phyloP scores from a whole-genome alignment of 2,329 filamentous ascomycete species.

The Fusarium tricinctum region DNA sequence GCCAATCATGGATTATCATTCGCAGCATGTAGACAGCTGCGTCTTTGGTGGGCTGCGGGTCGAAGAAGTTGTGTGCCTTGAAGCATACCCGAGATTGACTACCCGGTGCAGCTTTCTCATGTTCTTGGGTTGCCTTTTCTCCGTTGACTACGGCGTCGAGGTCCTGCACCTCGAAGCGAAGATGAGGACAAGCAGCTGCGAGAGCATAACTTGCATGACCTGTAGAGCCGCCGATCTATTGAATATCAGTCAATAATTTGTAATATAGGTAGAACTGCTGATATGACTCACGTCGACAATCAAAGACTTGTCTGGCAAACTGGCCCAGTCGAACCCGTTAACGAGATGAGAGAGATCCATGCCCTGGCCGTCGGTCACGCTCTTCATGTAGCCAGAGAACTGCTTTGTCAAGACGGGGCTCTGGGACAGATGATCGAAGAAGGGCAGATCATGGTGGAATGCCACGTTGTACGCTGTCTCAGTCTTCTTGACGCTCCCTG shows the following conservation, averaged over 20 bases:
- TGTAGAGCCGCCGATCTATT: conserved; percentile 11
- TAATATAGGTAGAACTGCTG: fast-evolving
- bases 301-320: background rate
- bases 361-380: conserved; percentile 1
- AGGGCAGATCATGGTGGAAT: conserved; percentile 5
- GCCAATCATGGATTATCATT: conserved; percentile 19
- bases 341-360: conserved; percentile 11
- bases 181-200: background rate
- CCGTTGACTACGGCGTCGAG: conserved; percentile 2
- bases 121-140: background rate
- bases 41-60: background rate
- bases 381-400: conserved; percentile 18
- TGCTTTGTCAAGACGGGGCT: conserved; percentile 3
- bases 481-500: conserved; percentile 2
- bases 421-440: conserved; percentile 16
- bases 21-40: conserved; percentile 3
- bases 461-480: conserved; percentile 19
- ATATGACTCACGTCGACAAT: conserved; percentile 8
- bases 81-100: background rate
- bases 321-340: conserved; percentile 6
- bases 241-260: background rate
- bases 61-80: conserved; percentile 1
- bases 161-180: conserved; percentile 14
- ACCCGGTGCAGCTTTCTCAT: background rate
- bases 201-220: conserved; percentile 12